phyloP scores from a whole-genome alignment of 129 eudicot genomes.

The Calendula officinalis region DNA sequence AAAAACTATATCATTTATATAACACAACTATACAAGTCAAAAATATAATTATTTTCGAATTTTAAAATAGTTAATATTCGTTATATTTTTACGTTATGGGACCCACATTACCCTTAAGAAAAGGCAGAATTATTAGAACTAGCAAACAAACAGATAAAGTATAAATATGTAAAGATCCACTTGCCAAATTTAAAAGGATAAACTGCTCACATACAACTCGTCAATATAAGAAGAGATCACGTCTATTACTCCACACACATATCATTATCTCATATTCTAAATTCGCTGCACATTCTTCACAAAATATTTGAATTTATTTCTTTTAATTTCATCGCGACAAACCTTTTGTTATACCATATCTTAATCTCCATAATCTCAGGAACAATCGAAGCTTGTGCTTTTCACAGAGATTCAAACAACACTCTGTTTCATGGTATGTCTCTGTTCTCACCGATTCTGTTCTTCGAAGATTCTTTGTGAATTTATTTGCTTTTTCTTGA shows the following conservation, averaged over 20 bases:
- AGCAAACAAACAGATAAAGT: not conserved
- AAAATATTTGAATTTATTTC: not conserved
- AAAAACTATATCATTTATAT: no score
- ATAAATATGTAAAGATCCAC: not conserved
- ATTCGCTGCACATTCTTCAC: conserved; percentile 4
- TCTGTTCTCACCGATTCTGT: not conserved
- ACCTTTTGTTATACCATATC: conserved; percentile 1
- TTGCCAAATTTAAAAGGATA: conserved; percentile 21
- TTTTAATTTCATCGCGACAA: conserved; percentile 16
- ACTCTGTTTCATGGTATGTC: conserved; percentile 32
- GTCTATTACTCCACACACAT: conserved; percentile 28
- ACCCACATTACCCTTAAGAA: no score
- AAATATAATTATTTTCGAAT: no score
- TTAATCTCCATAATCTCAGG: conserved; percentile 19
- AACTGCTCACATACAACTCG: conserved; percentile 11
- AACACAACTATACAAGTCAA: no score
- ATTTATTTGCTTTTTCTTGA: conserved; percentile 1
- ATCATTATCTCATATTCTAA: conserved; percentile 24
- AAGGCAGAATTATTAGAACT: no score
- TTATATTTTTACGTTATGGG: no score
- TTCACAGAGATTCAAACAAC: not conserved
- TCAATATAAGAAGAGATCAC: conserved; percentile 33
- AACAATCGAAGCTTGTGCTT: conserved; percentile 30
- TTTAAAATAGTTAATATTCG: no score
- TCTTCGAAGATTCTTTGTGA: not conserved